phyloP scores from a whole-genome alignment of 805 yeast species.

The Saturnispora zaruensis region DNA sequence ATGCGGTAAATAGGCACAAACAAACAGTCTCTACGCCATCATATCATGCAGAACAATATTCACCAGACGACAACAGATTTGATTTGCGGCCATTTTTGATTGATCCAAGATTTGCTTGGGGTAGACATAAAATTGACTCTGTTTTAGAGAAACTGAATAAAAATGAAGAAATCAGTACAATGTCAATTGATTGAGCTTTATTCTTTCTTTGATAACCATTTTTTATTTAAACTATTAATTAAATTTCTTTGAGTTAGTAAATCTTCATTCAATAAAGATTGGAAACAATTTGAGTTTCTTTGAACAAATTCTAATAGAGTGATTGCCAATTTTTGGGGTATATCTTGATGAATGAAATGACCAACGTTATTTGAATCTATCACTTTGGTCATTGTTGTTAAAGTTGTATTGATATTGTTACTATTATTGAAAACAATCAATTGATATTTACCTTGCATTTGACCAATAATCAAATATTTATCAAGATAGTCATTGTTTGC shows the following conservation, averaged over 20 bases:
- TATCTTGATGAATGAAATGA: constrained; percentile 93
- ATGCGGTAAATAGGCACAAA: constrained; percentile 93
- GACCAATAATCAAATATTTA: constrained; percentile 81
- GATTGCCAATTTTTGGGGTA: constrained; percentile 57
- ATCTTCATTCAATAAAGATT: constrained; percentile 20
- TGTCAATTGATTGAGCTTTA: constrained; percentile 40
- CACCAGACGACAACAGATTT: constrained; percentile 96
- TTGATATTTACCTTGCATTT: constrained; percentile 97
- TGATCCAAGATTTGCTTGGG: constrained; percentile 83
- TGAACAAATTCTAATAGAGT: constrained; percentile 43
- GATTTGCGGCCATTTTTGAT: constrained; percentile 95
- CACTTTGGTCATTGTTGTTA: constrained; percentile 12
- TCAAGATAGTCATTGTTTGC: constrained; percentile 90
- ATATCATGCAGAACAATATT: constrained; percentile 95
- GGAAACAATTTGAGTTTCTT: constrained; percentile 30
- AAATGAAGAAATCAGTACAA: constrained; percentile 29
- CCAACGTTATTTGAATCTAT: constrained; percentile 51
- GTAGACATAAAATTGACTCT: constrained; percentile 78
- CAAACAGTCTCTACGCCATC: constrained; percentile 97
- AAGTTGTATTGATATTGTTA: constrained; percentile 22
- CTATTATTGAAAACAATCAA: constrained; percentile 57
- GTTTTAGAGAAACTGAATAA: constrained; percentile 52
- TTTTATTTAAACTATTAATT: constrained; percentile 24
- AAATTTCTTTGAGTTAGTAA: constrained; percentile 21
- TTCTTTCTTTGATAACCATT: constrained; percentile 19